phyloP scores from a whole-genome alignment of 1,284 basidiomycete genomes.

The Microbotryum violaceum region DNA sequence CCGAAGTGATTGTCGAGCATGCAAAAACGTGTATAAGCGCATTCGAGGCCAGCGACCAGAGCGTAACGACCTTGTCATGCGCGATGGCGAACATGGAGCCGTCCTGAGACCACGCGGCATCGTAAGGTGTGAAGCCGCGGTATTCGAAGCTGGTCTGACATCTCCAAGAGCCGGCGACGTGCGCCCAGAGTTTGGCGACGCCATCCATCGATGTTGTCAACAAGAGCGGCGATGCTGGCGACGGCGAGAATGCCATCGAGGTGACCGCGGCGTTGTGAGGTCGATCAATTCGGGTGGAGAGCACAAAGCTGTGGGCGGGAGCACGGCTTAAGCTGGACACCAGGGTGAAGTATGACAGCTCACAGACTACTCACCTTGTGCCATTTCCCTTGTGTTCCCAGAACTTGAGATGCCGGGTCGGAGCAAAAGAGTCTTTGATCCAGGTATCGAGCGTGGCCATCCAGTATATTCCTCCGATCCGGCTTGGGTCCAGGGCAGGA shows the following conservation, averaged over 20 bases:
- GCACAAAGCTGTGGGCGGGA: slow-evolving; percentile 37
- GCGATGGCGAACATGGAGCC: slow-evolving; percentile 75
- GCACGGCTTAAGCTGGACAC: neutral
- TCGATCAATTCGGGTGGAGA: slow-evolving; percentile 81
- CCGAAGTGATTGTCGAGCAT: slow-evolving; percentile 48
- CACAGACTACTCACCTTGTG: slow-evolving; percentile 38
- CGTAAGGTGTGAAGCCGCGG: slow-evolving; percentile 55
- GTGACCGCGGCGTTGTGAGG: slow-evolving; percentile 72
- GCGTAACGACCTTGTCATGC: slow-evolving; percentile 58
- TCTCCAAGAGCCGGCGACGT: slow-evolving; percentile 24
- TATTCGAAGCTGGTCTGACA: slow-evolving; percentile 58
- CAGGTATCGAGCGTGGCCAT: slow-evolving; percentile 85
- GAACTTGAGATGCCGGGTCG: slow-evolving; percentile 75
- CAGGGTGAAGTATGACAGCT: slow-evolving; percentile 41
- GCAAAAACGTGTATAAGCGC: slow-evolving; percentile 59
- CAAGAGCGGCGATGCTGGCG: slow-evolving; percentile 35
- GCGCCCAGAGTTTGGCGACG: slow-evolving; percentile 45
- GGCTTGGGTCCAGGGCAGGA: slow-evolving; percentile 26
- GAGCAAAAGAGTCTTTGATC: slow-evolving; percentile 49
- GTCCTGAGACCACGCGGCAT: slow-evolving; percentile 73
- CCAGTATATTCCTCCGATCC: slow-evolving; percentile 53
- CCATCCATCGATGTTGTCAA: slow-evolving; percentile 45
- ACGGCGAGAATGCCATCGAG: slow-evolving; percentile 52
- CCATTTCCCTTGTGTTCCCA: slow-evolving; percentile 68
- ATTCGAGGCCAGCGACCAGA: slow-evolving; percentile 68